Base-by-base conservation (phyloP, 208 protist species). In the Trypanosoma mega region DNA sequence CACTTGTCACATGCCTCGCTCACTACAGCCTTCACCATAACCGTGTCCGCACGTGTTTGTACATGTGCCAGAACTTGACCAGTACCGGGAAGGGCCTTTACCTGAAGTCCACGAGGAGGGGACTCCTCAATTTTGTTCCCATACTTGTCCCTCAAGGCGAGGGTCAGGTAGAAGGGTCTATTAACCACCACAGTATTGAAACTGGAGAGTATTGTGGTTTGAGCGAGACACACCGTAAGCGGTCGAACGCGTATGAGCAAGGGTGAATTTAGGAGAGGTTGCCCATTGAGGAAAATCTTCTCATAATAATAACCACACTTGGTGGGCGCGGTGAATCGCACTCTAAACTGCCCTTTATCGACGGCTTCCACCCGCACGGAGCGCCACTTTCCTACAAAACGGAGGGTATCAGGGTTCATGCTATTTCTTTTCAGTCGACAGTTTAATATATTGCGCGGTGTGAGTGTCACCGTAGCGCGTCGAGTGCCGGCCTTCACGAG, bases 191-290 rank as follows among this genome's bases (percentile, higher is more conserved):
- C 78, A 11, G 79, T 74, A 67, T 85, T 76, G 47, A 82, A 89
- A n/a, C 41, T 46, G 34, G 53, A 51, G n/a, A 56, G 33, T 27
- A 81, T 54, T 23, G 41, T 45, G 16, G 80, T 88, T 27, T 60
- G 50, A 2, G 37, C 33, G 8, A 88, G 61, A 9, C 76, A 60
- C 5, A 81, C 63, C 2, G 23, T 33, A 7, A 56, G 72, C 0
- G 85, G 69, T 3, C 57, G 57, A 16, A 92, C 80, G n/a, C 56
- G 52, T 45, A 86, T 60, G 24, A 33, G 50, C 56, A 92, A 53
- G 48, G 85, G 85, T 2, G 82, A 89, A 59, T 85, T 75, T 11
- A 82, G 69, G 9, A 92, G 53, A 20, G 74, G 85, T 56, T 89
- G 75, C 0, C 79, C 85, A 48, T 80, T 73, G 46, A 88, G 59